Conservation (phyloP, 2,329 filamentous ascomycete species). For the Thelonectria rubi region DNA sequence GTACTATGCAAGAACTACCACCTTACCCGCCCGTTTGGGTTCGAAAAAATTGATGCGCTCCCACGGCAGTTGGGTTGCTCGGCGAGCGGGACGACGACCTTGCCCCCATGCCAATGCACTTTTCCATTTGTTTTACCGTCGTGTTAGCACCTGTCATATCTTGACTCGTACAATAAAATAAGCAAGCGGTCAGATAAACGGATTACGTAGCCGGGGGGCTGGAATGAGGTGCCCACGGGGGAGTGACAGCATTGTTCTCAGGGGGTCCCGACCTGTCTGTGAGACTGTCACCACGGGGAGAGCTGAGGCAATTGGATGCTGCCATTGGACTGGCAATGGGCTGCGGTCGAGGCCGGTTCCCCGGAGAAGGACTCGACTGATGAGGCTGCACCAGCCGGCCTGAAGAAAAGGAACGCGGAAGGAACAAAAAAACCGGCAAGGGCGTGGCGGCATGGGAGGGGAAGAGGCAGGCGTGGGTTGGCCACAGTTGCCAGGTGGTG, state of each 20-base stretch:
- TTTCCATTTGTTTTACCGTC: slow-evolving; percentile 6
- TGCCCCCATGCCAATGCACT: slow-evolving; percentile 17
- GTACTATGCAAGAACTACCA: background rate
- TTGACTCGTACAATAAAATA: slow-evolving; percentile 14
- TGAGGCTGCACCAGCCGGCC: background rate
- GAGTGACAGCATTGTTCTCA: slow-evolving; percentile 21
- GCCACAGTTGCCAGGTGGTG: background rate
- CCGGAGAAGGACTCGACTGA: slow-evolving; percentile 9
- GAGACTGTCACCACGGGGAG: slow-evolving; percentile 8
- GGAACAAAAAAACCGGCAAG: slow-evolving; percentile 9
- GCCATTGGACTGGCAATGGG: slow-evolving; percentile 4
- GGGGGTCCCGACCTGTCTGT: no score
- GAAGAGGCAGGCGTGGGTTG: slow-evolving; percentile 2
- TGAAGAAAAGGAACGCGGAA: background rate
- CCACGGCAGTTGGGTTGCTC: slow-evolving; percentile 16
- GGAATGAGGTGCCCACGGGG: slow-evolving; percentile 12
- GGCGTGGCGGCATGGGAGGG: slow-evolving; percentile 13
- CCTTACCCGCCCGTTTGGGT: slow-evolving; percentile 16
- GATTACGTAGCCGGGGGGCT: slow-evolving; percentile 32
- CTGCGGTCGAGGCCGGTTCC: background rate
- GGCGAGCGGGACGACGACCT: slow-evolving; percentile 13
- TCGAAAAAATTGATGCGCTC: slow-evolving; percentile 20
- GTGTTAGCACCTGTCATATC: background rate
- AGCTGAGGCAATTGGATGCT: slow-evolving; percentile 36
- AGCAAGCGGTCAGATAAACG: slow-evolving; percentile 37